A percentile compares a stretch with the other conserved stretches of the same genome.
phyloP scores from a whole-genome alignment of 108 stramenopile species.

The Epithemia pelagica region DNA sequence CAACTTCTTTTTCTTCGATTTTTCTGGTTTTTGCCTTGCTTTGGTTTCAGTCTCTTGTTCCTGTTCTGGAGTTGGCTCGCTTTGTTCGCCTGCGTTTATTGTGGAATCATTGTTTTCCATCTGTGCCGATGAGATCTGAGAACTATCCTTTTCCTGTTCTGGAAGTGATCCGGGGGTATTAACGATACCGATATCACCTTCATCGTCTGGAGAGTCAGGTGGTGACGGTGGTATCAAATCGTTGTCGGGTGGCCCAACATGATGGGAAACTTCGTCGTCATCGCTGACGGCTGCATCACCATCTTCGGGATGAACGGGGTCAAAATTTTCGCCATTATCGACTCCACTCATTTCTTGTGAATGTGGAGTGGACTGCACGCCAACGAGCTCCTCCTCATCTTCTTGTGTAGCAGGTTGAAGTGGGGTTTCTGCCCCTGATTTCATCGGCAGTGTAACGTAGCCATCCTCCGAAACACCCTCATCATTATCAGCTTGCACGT shows the following conservation, averaged over 20 bases:
- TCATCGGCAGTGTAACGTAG: not conserved
- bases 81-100: not conserved
- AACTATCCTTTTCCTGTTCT: not conserved
- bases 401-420: not conserved
- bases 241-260: conserved; percentile 4
- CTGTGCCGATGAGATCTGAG: not conserved
- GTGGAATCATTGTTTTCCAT: not conserved
- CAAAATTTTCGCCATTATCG: conserved; percentile 4
- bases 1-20: conserved; percentile 7
- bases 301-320: not conserved
- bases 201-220: conserved; percentile 4
- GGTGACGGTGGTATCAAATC: not conserved
- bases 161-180: not conserved
- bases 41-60: too few species aligned
- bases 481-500: not conserved
- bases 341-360: conserved; percentile 5
- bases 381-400: conserved; percentile 10
- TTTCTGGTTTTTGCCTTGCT: conserved; percentile 1
- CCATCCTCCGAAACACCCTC: not conserved
- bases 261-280: conserved; percentile 13
- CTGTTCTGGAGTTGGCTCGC: not conserved
- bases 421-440: conserved; percentile 4
- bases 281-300: conserved; percentile 18
- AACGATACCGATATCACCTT: not conserved
- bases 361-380: conserved; percentile 8